phyloP scores from a whole-genome alignment of 306 rosid genomes.

The Oemleria cerasiformis region DNA sequence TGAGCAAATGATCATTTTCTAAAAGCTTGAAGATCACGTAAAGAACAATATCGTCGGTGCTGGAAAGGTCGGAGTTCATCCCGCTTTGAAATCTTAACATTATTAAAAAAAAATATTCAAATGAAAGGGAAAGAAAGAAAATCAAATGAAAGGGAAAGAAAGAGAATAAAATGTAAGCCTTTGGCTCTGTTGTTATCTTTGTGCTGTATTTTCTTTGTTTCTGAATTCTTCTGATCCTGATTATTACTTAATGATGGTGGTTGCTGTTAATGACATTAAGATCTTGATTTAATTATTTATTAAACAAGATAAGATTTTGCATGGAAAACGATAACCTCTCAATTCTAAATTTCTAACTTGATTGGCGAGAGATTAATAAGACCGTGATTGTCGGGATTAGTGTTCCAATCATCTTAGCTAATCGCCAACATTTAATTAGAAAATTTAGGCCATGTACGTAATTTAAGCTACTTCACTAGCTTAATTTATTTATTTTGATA shows the following conservation, averaged over 20 bases:
- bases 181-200: background rate
- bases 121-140: background rate
- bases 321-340: conserved; percentile 42
- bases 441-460: background rate
- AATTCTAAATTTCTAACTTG: conserved; percentile 35
- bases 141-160: background rate
- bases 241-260: conserved; percentile 7
- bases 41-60: no score
- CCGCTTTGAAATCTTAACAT: no score
- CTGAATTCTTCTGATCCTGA: background rate
- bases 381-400: conserved; percentile 69
- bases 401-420: conserved; percentile 38
- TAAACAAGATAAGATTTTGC: conserved; percentile 42
- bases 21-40: no score
- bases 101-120: no score
- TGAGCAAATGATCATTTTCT: no score
- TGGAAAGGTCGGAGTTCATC: no score
- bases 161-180: background rate
- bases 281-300: conserved; percentile 2
- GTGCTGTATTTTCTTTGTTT: background rate
- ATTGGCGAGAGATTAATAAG: conserved; percentile 12
- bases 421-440: conserved; percentile 14
- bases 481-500: no score
- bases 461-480: background rate
- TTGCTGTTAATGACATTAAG: conserved; percentile 11